Conservation (phyloP, 805 yeast species). For the Metschnikowia cubensis region DNA sequence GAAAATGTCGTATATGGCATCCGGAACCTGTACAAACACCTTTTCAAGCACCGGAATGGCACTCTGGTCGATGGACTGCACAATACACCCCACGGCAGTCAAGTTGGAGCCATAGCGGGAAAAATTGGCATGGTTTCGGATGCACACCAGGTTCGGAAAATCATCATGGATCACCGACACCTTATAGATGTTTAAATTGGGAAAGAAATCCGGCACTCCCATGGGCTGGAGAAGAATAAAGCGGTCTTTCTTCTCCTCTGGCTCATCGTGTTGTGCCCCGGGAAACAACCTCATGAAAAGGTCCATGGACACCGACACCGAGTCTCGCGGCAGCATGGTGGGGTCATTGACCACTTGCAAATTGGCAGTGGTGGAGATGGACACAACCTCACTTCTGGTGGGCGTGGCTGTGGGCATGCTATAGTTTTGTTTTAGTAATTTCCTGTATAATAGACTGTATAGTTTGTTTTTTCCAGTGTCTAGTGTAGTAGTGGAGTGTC, state of each 20-base stretch:
- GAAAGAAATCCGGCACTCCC: slow-evolving; percentile 38
- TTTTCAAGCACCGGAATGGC: slow-evolving; percentile 39
- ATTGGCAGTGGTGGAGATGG: slow-evolving; percentile 26
- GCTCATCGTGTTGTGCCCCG: slow-evolving; percentile 9
- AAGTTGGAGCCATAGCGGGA: slow-evolving; percentile 32
- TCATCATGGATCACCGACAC: slow-evolving; percentile 29
- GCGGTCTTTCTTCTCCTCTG: slow-evolving; percentile 6
- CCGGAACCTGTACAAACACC: slow-evolving; percentile 47
- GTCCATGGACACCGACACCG: slow-evolving; percentile 32
- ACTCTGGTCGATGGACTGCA: slow-evolving; percentile 30
- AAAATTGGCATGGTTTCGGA: slow-evolving; percentile 38
- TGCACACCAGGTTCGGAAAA: slow-evolving; percentile 29
- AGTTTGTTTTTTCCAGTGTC: too few relatives aligned
- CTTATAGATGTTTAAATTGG: slow-evolving; percentile 32
- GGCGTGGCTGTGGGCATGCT: slow-evolving; percentile 6
- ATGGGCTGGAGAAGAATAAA: slow-evolving; percentile 35
- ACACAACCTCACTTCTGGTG: slow-evolving; percentile 1
- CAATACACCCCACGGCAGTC: slow-evolving; percentile 39
- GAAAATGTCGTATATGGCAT: slow-evolving; percentile 34
- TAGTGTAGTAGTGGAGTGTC: background rate
- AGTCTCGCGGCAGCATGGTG: slow-evolving; percentile 21
- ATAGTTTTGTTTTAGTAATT: background rate
- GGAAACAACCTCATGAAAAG: slow-evolving; percentile 33
- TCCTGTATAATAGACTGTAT: too few relatives aligned
- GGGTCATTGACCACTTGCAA: slow-evolving; percentile 33